Conservation (phyloP, 805 yeast species). For the Candida insectorum region DNA sequence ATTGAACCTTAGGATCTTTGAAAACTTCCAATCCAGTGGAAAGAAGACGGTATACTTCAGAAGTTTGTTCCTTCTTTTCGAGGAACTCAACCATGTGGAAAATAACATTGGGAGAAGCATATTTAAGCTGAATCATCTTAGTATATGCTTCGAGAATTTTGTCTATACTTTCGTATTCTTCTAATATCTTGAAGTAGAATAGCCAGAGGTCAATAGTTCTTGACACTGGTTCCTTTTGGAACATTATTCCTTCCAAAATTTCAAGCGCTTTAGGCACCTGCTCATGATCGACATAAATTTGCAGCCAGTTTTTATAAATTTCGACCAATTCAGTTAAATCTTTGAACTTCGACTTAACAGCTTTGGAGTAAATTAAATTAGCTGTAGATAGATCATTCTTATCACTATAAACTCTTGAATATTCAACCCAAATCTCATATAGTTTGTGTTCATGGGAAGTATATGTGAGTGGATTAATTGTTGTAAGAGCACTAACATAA, state of each 20-base stretch:
- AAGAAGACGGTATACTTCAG: conserved; percentile 55
- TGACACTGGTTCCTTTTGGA: conserved; percentile 31
- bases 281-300: conserved; percentile 51
- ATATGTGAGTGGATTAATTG: conserved; percentile 57
- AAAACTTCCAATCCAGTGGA: conserved; percentile 68
- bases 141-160: conserved; percentile 24
- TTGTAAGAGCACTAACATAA: conserved; percentile 61
- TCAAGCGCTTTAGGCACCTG: conserved; percentile 40
- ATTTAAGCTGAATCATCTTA: conserved; percentile 41
- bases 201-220: conserved; percentile 69
- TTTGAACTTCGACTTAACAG: conserved; percentile 67
- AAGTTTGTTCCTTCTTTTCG: conserved; percentile 43
- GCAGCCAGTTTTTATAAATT: conserved; percentile 75
- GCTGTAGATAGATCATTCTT: conserved; percentile 57
- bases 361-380: conserved; percentile 57
- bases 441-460: conserved; percentile 34
- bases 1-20: conserved; percentile 48
- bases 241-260: conserved; percentile 31
- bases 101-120: conserved; percentile 66
- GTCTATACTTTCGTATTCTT: conserved; percentile 35
- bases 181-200: conserved; percentile 67
- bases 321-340: conserved; percentile 61
- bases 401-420: conserved; percentile 61
- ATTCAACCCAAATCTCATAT: conserved; percentile 64
- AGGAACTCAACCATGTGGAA: conserved; percentile 64